Base-by-base conservation (phyloP, 2,329 filamentous ascomycete genomes). In the Trichophaea hybrida region DNA sequence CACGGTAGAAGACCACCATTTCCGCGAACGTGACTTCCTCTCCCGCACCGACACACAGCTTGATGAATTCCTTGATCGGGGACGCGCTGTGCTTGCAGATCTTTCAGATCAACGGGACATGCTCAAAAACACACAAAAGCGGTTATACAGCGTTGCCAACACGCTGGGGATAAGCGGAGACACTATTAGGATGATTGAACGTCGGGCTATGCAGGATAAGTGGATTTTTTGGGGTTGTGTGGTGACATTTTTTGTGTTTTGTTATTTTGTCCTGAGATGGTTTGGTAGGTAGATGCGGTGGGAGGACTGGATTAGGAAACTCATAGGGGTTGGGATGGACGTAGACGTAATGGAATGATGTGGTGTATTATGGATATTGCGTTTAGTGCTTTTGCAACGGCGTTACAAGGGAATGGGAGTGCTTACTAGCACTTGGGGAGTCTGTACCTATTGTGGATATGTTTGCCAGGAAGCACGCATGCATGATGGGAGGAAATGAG, bases 211-310 rank as follows among this genome's bases (percentile, higher is more conserved):
- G 72, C 86, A 97, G 75, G 93, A 98, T 72, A 97, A 96, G 74
- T 97, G 90, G 89, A 94, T 98, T 38, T 98, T 98, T 72, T 86
- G 86, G 78, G 85, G 76, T 0, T 89, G 93, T 0, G 88, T 91
- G 2, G 73, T 94, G 4, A 73, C 93, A 38, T 98, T 98, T 72
- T 86, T 97, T 69, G 70, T 80, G 40, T 98, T 98, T 71, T 95
- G 91, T 73, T 97, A 88, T 82, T 74, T 93, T 65, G 89, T 94
- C 59, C 71, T 98, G 70, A 86, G 90, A 73, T 97, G 81, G 71
- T 72, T 98, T 73, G 77, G 87, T 71, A 24, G 24, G 24, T 91
- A 73, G 48, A 32, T 51, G 48, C 13, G 12, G 24, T 46, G 10
- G 48, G 48, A 24, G 31, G 2, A 12, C 31, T 15, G 48, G 5